A percentile compares a stretch with the other conserved stretches of the same genome.
Evolutionary conservation across 2,329 filamentous ascomycete genomes (phyloP).

Genomic region (Teratosphaeria zuluensis): DNA sequence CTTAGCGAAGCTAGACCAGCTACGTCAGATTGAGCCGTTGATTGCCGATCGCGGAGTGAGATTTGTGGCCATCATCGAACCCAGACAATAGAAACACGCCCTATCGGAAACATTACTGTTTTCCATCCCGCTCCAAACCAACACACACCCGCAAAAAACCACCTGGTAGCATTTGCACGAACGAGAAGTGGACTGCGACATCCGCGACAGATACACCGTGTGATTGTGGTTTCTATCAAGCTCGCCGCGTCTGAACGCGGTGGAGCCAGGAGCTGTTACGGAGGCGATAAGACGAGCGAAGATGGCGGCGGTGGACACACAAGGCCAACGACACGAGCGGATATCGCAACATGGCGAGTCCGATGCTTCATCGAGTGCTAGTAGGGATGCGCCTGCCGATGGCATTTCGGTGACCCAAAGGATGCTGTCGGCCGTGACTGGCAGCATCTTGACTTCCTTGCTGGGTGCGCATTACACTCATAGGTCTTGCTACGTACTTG

Average conservation of each 20-base stretch:
- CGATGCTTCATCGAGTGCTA: slow-evolving; percentile 6
- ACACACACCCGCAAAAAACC: not conserved
- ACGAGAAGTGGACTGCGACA: not conserved
- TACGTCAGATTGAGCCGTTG: not conserved
- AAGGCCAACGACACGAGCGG: slow-evolving; percentile 31
- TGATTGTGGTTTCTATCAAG: not conserved
- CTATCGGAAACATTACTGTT: not conserved
- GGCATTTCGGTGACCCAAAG: slow-evolving; percentile 78
- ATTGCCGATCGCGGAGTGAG: not conserved
- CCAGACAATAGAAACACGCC: not conserved
- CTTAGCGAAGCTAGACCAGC: not conserved
- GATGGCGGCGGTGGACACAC: slow-evolving; percentile 16
- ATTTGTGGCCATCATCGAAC: not conserved
- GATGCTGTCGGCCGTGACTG: slow-evolving; percentile 88
- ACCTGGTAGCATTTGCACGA: not conserved
- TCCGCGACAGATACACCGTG: not conserved
- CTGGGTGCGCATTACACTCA: too few relatives aligned
- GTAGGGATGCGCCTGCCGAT: slow-evolving; percentile 23
- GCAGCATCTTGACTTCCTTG: slow-evolving; percentile 80
- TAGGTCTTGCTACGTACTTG: too few relatives aligned
- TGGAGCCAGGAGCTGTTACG: not conserved
- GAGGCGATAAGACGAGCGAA: not conserved
- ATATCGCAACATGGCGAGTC: slow-evolving; percentile 16
- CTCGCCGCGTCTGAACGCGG: not conserved
- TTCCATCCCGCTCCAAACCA: not conserved